Evolutionary conservation across 371 early-diverging fungal species (phyloP), one percentile per base, ranked within the genome.

Genomic region (Circinella umbellata): DNA sequence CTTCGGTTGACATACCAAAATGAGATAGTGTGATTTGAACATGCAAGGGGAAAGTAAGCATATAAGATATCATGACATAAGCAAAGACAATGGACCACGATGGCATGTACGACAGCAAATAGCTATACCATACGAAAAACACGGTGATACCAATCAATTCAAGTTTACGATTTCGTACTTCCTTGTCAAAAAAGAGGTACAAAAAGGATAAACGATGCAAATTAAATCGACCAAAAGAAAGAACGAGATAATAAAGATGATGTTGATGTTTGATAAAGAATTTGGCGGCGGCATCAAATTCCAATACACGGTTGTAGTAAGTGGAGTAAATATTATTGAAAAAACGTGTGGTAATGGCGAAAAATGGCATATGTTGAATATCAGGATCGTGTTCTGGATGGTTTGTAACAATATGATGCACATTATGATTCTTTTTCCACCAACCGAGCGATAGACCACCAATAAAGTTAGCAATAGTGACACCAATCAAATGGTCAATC

Each of bases 341-440:
- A 71, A 96, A 89, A 37, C 88, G 83, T 49, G 93, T 89, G 13
- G 94, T 90, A 64, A 98, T 86, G 20, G 98, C 97, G 67, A 97
- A 86, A 81, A 98, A 96, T 46, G 98, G 98, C 79, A 98, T 63
- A 74, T 96, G 98, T 80, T 98, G 98, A 71, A 98, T 96, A 80
- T 98, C 98, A 0, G 98, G 98, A 77, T 98, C 98, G 83, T 97
- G 92, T 74, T 94, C 94, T 0, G 91, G 90, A 74, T 94, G 89
- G 80, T 94, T 95, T 70, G 95, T 94, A 59, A 93, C 87, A 55
- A 95, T 91, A 77, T 95, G 98, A 80, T 98, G 98, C 18, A 96
- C 95, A 77, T 97, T 94, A 80, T 98, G 98, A 78, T 88, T 94
- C 68, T 91, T 86, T 76, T 96, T 97, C 98, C 98, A 98, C 98